These are phyloP conservation scores for Candida railenensis DNA, from an alignment of 805 yeast genomes.

Conservation along the genomic window DNA sequence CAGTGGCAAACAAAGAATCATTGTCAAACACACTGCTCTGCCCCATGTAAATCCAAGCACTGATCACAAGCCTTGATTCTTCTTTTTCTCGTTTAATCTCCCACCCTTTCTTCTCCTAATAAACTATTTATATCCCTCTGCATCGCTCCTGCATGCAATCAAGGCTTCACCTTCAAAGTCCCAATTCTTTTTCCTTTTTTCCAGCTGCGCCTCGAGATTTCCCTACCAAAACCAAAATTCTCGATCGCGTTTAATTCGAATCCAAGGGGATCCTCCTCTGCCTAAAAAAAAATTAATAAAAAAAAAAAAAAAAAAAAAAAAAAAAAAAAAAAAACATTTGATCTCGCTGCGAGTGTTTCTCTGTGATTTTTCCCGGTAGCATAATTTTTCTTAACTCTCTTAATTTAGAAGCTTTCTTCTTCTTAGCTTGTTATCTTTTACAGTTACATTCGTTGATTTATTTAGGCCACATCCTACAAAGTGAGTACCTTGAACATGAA, in stretches of 20 bases:
- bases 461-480: background rate
- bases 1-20: too few species aligned
- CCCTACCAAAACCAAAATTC: background rate
- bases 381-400: background rate
- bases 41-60: too few species aligned
- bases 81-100: too few species aligned
- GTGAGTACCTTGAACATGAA: too few species aligned
- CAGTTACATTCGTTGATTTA: slow-evolving; percentile 3
- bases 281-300: too few species aligned
- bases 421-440: slow-evolving; percentile 1
- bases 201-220: background rate
- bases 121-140: background rate
- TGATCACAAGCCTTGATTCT: too few species aligned
- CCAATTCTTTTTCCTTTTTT: background rate
- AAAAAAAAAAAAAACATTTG: background rate
- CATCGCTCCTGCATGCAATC: background rate
- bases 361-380: background rate
- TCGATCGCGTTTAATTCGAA: slow-evolving; percentile 1
- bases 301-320: background rate
- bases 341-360: background rate
- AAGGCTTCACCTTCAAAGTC: background rate
- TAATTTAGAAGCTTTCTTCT: background rate
- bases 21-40: too few species aligned
- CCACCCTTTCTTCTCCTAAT: too few species aligned
- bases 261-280: slow-evolving; percentile 1